Base-by-base conservation (phyloP, 495 filamentous ascomycete species). In the Niebla homalea region DNA sequence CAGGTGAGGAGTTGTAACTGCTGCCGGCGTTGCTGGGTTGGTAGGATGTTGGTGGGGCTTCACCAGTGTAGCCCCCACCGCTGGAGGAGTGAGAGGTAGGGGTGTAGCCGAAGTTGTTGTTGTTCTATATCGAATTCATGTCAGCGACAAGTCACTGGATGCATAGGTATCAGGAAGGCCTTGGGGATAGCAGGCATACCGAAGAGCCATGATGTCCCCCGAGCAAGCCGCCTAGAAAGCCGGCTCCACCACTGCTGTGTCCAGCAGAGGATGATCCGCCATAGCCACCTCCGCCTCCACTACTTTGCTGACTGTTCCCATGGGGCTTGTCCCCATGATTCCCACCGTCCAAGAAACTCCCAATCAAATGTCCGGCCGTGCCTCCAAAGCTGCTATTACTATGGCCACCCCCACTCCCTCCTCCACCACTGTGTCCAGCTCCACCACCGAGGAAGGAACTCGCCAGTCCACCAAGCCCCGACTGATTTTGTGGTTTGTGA, bases 21-120 rank as follows among this genome's bases (percentile, higher is more conserved):
- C 54, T n/a, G 57, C 53, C 1, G 6, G 29, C 1, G 8, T 32
- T 32, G 29, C 29, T 32, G 29, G 63, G 61, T 46, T 67, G 59
- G 39, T 70, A 68, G 15, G 63, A 52, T 2, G 66, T 59, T 14
- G 66, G 60, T 16, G 66, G 67, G n/a, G 67, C 67, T 51, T 60
- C 56, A 22, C 63, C 66, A 15, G 63, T 60, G 37, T 70, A 70
- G 10, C 60, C 59, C 20, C 59, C 60, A 25, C 59, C 50, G 23
- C 59, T 61, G 10, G 63, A 63, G 18, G 48, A 46, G 26, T 53
- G 51, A 36, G 49, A 56, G 16, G 51, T 52, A 19, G 61, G 56
- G 8, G 55, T 56, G 39, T 67, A 67, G 29, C 63, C 63, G 43
- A 61, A 68, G 36, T 57, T 58, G 43, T 62, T 53, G 36, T 62